Evolutionary conservation across 2,329 filamentous ascomycete species (phyloP), one percentile per base, ranked within the genome.

Genomic region (Fusarium chuoi): DNA sequence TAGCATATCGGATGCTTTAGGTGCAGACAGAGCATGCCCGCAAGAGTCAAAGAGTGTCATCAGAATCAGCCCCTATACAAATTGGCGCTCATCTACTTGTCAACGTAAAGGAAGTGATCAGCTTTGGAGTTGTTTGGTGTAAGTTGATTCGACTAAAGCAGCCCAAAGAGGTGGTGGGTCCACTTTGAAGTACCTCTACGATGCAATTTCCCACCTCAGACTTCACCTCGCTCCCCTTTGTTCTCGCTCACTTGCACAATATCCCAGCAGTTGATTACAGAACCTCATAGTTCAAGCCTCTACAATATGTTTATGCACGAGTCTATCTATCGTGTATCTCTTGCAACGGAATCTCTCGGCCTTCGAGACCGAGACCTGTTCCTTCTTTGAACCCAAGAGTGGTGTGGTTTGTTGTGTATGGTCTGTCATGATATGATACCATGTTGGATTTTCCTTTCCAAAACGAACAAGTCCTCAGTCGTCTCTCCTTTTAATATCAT

Each of bases 141-240:
- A 70, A 70, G 67, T 64, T 69, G 67, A 68, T 63, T 69, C 49
- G 64, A 48, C 52, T 49, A 30, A 42, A 39, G 30, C 28, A 46
- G 17, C 67, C 49, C 66, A 56, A 68, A 74, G 70, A 73, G 70
- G 71, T 68, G 57, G 38, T 41, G 67, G 67, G 44, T 65, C 61
- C 39, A 49, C 28, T 41, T 28, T 38, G 33, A 35, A 46, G 44
- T 26, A 30, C 46, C 58, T 61, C 36, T 58, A n/a, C 41, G 26
- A 62, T 36, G 39, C 49, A 51, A 69, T 60, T 44, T 63, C 54
- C 55, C 42, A 24, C 22, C 30, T 51, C 22, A 30, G 20, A 28
- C 55, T 36, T 36, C 20, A 36, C 44, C n/a, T 45, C 24, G 26
- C 30, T 28, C 65, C 41, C 33, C 38, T 55, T 61, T 69, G n/a